Evolutionary conservation across 192 early-diverging fungal species (phyloP), one percentile per base, ranked within the genome.

Genomic region (Coemansia sp.): DNA sequence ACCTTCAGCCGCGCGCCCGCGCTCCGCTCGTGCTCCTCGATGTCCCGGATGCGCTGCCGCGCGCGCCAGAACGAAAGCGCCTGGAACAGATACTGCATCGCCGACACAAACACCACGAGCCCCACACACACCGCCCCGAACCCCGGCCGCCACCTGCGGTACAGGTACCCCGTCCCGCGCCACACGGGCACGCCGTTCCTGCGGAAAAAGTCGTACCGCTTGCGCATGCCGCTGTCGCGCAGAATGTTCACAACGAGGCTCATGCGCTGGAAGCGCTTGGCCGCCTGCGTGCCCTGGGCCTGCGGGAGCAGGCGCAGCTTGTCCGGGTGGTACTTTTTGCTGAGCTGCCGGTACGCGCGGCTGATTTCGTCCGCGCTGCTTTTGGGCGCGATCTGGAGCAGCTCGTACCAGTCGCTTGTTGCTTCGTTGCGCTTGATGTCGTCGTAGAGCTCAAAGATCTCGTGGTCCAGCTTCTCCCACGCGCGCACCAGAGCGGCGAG

Each of bases 371-470:
- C 47, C 45, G 81, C 71, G 2, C 62, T 58, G 30, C 85, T 82
- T 46, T 81, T 77, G 47, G 83, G 67, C 18, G 71, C 56, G 16
- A 88, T 62, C 2, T 76, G 73, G 43, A 92, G 66, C 64, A 86
- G 84, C 40, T 81, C 84, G 65, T 90, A 92, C 81, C 89, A 90
- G 70, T 52, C 74, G 51, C 54, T 75, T 52, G 54, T 86, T 11
- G 31, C 77, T 80, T 81, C 70, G 61, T 70, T 83, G 51, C 76
- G 82, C 65, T 88, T 87, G 47, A 92, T 70, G 27, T 84, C 83
- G 70, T 92, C 90, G 35, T 87, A 84, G 53, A 92, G 84, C 80
- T 90, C 88, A 73, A 92, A 92, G 58, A 92, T 92, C 67, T 90
- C 88, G 69, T 88, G 87, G 66, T 92, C 90, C 19, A 82, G 83